Evolutionary conservation across 208 protist species (phyloP).

Genomic region (Naegleria lovaniensis): DNA sequence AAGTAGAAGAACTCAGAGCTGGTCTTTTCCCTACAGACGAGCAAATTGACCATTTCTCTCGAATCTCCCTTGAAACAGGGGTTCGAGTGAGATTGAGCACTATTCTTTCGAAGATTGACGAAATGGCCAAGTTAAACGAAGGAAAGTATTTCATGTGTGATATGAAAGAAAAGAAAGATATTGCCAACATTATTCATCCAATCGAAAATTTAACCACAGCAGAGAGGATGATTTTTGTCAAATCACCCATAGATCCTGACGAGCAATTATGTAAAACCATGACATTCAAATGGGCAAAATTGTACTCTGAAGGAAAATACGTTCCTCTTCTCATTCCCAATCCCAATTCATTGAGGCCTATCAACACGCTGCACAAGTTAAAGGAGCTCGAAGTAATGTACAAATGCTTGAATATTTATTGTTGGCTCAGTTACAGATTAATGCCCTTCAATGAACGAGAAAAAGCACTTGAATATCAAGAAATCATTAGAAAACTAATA

Average conservation of each 20-base stretch:
- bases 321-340: background rate
- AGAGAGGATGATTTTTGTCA: background rate
- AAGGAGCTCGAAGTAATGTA: constrained; percentile 54
- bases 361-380: background rate
- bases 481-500: background rate
- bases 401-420: constrained; percentile 64
- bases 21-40: constrained; percentile 18
- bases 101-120: background rate
- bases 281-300: background rate
- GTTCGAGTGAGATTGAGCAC: background rate
- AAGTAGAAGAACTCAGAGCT: background rate
- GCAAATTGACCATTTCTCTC: background rate
- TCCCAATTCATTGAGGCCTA: background rate
- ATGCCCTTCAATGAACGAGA: constrained; percentile 62
- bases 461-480: constrained; percentile 30
- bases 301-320: background rate
- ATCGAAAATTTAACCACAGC: background rate
- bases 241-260: background rate
- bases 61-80: background rate
- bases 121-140: background rate
- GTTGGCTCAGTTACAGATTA: constrained; percentile 72
- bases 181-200: background rate
- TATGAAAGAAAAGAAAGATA: background rate
- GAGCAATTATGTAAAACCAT: background rate
- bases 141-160: constrained; percentile 28